These are phyloP conservation scores for Cnidoscolus chayamansa DNA, from an alignment of 441 rosid genomes.

Conservation along the genomic window DNA sequence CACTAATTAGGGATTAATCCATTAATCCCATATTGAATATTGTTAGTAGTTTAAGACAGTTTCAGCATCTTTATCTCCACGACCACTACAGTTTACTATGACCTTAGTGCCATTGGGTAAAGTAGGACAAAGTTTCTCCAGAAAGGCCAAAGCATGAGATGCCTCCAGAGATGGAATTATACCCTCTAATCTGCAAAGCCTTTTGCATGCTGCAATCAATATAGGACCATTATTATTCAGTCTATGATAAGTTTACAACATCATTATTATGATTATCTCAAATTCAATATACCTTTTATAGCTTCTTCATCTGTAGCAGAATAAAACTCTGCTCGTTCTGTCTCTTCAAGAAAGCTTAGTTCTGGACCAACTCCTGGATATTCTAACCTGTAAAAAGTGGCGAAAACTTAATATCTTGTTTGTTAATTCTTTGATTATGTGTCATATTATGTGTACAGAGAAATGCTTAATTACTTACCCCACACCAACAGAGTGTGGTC, in stretches of 20 bases:
- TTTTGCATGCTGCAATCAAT: conserved; percentile 41
- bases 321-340: conserved; percentile 57
- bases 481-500: conserved; percentile 59
- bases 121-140: conserved; percentile 63
- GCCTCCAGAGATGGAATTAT: conserved; percentile 72
- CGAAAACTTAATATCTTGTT: background rate
- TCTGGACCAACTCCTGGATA: conserved; percentile 82
- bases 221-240: background rate
- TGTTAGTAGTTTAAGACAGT: conserved; percentile 29
- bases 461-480: conserved; percentile 42
- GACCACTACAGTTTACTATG: conserved; percentile 65
- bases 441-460: too few relatives aligned
- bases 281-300: conserved; percentile 40
- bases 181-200: conserved; percentile 59
- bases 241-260: too few relatives aligned
- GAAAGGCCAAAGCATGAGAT: conserved; percentile 69
- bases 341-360: conserved; percentile 60
- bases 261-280: too few relatives aligned
- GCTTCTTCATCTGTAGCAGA: conserved; percentile 72
- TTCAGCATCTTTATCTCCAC: conserved; percentile 68
- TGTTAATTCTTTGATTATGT: too few relatives aligned
- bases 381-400: conserved; percentile 39
- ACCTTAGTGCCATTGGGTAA: conserved; percentile 48
- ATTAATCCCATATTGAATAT: background rate
- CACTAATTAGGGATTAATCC: too few relatives aligned